A percentile compares a stretch with the other conserved stretches of the same genome.
These are phyloP conservation scores for Uncinocarpus reesii DNA, from an alignment of 2,329 filamentous ascomycete species.

Conservation along the genomic window DNA sequence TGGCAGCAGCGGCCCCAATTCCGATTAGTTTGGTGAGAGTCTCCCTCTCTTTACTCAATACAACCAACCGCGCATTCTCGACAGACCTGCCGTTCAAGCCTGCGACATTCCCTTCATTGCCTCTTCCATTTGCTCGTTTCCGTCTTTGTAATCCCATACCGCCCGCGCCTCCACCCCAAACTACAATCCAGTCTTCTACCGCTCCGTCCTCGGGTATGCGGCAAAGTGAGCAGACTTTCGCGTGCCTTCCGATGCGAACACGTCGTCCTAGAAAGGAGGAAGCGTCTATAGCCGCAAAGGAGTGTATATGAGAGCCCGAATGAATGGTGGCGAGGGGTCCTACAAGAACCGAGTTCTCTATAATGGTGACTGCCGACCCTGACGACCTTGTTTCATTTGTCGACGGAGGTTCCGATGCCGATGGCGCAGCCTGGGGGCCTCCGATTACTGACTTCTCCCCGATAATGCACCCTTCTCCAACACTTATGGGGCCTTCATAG, in stretches of 20 bases:
- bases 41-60: constrained; percentile 57
- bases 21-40: constrained; percentile 55
- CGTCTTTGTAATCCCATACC: constrained; percentile 26
- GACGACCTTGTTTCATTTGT: constrained; percentile 7
- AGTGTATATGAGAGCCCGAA: constrained; percentile 33
- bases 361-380: constrained; percentile 21
- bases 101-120: constrained; percentile 13
- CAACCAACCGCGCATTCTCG: constrained; percentile 53
- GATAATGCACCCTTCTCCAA: constrained; percentile 73
- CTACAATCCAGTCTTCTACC: constrained; percentile 57
- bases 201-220: constrained; percentile 48
- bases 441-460: constrained; percentile 51
- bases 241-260: constrained; percentile 43
- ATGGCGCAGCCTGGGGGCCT: constrained; percentile 30
- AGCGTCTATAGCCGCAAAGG: constrained; percentile 36
- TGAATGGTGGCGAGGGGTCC: constrained; percentile 30
- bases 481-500: constrained; percentile 63
- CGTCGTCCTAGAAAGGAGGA: constrained; percentile 30
- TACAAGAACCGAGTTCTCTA: constrained; percentile 33
- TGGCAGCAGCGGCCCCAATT: constrained; percentile 3
- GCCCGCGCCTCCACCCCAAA: constrained; percentile 52
- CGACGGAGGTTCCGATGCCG: constrained; percentile 1
- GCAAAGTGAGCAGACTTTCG: constrained; percentile 58
- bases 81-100: constrained; percentile 35
- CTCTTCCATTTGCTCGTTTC: constrained; percentile 30